These are phyloP conservation scores for Gentiana dahurica DNA, from an alignment of 257 asterid species.

Conservation along the genomic window DNA sequence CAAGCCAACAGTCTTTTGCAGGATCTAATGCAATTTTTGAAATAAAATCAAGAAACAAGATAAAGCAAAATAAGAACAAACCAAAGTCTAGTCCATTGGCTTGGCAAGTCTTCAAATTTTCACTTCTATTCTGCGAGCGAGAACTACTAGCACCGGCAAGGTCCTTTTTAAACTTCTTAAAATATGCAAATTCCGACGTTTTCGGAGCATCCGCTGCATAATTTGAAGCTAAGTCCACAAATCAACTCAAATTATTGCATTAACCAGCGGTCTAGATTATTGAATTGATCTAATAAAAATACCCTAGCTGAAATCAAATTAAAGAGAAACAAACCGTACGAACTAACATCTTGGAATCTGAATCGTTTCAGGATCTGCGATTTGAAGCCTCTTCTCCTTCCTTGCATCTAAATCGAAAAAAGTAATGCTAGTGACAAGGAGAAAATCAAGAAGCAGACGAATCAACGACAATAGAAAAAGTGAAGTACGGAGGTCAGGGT, in stretches of 20 bases:
- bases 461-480: background rate
- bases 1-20: too few species aligned
- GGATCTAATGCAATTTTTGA: too few species aligned
- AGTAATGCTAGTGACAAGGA: background rate
- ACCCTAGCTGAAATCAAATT: background rate
- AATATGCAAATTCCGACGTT: slow-evolving; percentile 78
- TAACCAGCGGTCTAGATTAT: background rate
- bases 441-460: slow-evolving; percentile 1
- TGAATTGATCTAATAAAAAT: too few species aligned
- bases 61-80: too few species aligned
- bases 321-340: slow-evolving; percentile 10
- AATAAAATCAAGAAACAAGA: too few species aligned
- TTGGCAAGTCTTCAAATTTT: slow-evolving; percentile 15
- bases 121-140: slow-evolving; percentile 20
- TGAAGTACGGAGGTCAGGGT: background rate
- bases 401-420: slow-evolving; percentile 21
- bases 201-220: slow-evolving; percentile 57
- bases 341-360: slow-evolving; percentile 12
- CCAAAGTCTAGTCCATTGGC: slow-evolving; percentile 5
- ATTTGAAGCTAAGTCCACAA: background rate
- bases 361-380: slow-evolving; percentile 23
- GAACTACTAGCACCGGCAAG: slow-evolving; percentile 15
- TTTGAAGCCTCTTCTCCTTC: slow-evolving; percentile 46
- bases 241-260: background rate
- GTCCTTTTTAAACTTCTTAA: slow-evolving; percentile 45